phyloP scores from a whole-genome alignment of 768 basidiomycete species.

The Panaeolus cyanescens region DNA sequence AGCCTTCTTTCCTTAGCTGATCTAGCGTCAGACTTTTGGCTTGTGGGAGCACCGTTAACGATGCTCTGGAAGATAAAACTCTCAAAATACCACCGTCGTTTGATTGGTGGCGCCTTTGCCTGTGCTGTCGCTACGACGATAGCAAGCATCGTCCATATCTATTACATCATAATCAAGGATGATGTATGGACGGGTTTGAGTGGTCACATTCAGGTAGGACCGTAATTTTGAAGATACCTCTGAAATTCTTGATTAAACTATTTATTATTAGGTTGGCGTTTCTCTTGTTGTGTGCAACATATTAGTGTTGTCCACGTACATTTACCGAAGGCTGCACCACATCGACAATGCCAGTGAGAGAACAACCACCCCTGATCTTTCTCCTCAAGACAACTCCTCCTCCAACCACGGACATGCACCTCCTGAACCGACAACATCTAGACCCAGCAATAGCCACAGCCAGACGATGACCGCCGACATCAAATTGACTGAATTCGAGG shows the following conservation, averaged over 20 bases:
- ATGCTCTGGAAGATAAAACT: neutral
- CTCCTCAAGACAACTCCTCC: neutral
- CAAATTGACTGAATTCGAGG: neutral
- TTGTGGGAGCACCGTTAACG: neutral
- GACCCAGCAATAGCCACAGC: neutral
- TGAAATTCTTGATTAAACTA: neutral
- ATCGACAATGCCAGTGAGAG: neutral
- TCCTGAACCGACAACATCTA: neutral
- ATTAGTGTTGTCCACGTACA: neutral
- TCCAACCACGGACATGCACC: neutral
- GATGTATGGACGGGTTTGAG: neutral
- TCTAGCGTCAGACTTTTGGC: neutral
- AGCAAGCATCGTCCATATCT: neutral
- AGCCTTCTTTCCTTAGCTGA: neutral
- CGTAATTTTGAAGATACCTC: neutral
- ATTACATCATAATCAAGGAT: neutral
- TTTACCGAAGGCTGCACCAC: neutral
- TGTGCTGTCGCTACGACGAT: neutral
- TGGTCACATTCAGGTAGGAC: neutral
- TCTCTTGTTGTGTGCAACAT: neutral
- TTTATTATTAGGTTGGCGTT: neutral
- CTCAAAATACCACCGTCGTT: neutral
- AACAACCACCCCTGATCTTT: neutral
- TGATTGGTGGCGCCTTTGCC: neutral
- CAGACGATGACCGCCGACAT: neutral